Evolutionary conservation across 2,329 filamentous ascomycete species (phyloP).

Genomic region (Geosmithia flava): DNA sequence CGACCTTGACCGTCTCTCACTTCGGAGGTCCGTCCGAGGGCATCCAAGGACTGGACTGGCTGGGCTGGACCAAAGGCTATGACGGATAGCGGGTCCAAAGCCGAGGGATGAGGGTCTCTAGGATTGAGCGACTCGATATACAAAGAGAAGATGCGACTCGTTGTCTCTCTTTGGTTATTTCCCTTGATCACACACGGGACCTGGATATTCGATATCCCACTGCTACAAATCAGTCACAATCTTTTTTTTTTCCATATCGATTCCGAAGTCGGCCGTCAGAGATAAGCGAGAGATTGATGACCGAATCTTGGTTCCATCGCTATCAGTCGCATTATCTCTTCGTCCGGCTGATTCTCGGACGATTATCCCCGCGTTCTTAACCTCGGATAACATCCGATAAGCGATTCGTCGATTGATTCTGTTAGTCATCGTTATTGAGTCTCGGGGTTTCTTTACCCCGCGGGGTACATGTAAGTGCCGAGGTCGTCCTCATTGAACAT

Average conservation of each 20-base stretch:
- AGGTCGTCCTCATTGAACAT: no score
- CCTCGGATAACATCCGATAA: no score
- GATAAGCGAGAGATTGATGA: not conserved
- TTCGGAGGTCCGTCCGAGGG: not conserved
- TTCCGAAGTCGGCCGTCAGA: not conserved
- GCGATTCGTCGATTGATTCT: no score
- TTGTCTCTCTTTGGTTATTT: no score
- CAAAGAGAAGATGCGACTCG: no score
- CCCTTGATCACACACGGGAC: no score
- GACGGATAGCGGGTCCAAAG: not conserved
- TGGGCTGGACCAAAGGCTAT: no score
- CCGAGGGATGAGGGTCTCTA: not conserved
- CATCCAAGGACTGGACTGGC: no score
- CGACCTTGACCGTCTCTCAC: not conserved
- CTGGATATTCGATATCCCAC: no score
- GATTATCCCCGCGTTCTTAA: not conserved
- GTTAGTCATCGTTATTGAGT: not conserved
- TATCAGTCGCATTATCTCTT: not conserved
- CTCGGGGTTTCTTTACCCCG: no score
- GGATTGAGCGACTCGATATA: no score
- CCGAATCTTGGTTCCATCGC: not conserved
- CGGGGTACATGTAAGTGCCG: no score
- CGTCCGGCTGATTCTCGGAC: not conserved
- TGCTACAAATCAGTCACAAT: not conserved
- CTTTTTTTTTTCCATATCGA: not conserved